These are phyloP conservation scores for Cytospora mali DNA, from an alignment of 2,329 filamentous ascomycete species.

Conservation along the genomic window DNA sequence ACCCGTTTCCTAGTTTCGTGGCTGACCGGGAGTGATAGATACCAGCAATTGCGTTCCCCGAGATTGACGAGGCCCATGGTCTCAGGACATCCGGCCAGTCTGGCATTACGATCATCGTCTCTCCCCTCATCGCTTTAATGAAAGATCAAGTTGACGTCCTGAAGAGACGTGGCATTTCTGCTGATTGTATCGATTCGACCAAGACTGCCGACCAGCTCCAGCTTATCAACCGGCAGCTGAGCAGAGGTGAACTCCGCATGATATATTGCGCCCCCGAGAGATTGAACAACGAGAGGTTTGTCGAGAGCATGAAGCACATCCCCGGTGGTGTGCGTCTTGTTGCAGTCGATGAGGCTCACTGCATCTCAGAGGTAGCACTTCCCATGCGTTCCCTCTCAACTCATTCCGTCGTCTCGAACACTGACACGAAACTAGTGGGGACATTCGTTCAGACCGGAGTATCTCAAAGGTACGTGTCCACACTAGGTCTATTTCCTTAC, in stretches of 20 bases:
- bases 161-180: slow-evolving; percentile 50
- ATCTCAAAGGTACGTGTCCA: slow-evolving; percentile 46
- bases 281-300: slow-evolving; percentile 63
- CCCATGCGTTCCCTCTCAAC: not conserved
- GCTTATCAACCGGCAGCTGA: slow-evolving; percentile 41
- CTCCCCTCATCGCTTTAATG: slow-evolving; percentile 60
- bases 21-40: slow-evolving; percentile 38
- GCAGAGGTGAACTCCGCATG: slow-evolving; percentile 52
- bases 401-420: slow-evolving; percentile 3
- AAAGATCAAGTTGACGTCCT: slow-evolving; percentile 63
- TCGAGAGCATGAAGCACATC: slow-evolving; percentile 56
- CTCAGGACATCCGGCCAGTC: slow-evolving; percentile 36
- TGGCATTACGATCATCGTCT: slow-evolving; percentile 60
- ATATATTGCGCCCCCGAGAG: slow-evolving; percentile 63
- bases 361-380: slow-evolving; percentile 50
- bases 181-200: slow-evolving; percentile 59
- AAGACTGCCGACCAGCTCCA: slow-evolving; percentile 52
- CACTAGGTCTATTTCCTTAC: not conserved
- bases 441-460: slow-evolving; percentile 53
- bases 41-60: slow-evolving; percentile 49
- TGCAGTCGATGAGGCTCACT: slow-evolving; percentile 62
- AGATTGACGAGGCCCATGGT: slow-evolving; percentile 41
- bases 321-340: slow-evolving; percentile 59
- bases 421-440: slow-evolving; percentile 43
- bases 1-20: too few relatives aligned